These are phyloP conservation scores for Sequoia sempervirens DNA, from an alignment of 75 land plant species.

Conservation along the genomic window DNA sequence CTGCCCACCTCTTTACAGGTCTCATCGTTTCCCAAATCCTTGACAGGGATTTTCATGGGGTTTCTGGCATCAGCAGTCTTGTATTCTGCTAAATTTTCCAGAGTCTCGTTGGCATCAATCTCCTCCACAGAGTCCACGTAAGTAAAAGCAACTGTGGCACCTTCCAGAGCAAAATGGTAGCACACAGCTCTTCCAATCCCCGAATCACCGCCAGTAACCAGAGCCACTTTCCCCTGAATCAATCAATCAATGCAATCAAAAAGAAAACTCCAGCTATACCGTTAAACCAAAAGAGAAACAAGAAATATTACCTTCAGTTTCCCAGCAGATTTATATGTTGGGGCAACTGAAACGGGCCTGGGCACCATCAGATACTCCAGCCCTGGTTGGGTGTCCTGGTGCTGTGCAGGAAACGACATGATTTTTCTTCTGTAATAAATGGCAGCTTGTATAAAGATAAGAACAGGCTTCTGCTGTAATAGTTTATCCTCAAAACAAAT, in stretches of 20 bases:
- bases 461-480: no score
- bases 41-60: constrained; percentile 34
- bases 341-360: constrained; percentile 5
- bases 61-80: constrained; percentile 22
- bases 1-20: constrained; percentile 36
- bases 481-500: no score
- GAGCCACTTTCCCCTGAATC: constrained; percentile 39
- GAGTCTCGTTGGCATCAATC: constrained; percentile 37
- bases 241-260: not conserved
- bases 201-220: constrained; percentile 49
- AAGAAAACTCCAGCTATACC: not conserved
- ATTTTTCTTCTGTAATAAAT: no score
- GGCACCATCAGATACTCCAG: constrained; percentile 37
- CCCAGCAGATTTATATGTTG: constrained; percentile 26
- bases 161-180: constrained; percentile 33
- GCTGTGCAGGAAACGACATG: constrained; percentile 22
- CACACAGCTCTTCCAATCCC: constrained; percentile 48
- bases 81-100: constrained; percentile 20
- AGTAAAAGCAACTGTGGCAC: constrained; percentile 47
- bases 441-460: no score
- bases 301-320: constrained; percentile 30
- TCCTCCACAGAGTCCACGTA: constrained; percentile 34
- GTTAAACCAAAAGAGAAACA: not conserved
- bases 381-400: constrained; percentile 39
- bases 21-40: constrained; percentile 38